phyloP scores from a whole-genome alignment of 495 filamentous ascomycete genomes.

The Articulospora tetracladia region DNA sequence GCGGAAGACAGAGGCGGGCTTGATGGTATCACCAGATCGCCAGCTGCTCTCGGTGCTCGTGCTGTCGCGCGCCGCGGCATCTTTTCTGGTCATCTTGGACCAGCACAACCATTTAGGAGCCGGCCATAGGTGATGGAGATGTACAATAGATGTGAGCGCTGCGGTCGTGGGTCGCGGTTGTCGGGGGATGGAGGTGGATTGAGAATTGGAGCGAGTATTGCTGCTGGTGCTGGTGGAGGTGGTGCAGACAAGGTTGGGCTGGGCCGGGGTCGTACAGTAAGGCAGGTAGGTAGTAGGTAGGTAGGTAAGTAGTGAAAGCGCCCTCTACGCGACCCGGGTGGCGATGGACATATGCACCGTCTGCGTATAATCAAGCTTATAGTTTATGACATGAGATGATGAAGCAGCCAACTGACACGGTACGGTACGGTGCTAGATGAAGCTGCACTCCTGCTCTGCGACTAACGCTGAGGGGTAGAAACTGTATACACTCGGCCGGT shows the following conservation, averaged over 20 bases:
- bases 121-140: constrained; percentile 19
- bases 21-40: constrained; percentile 55
- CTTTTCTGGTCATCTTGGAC: constrained; percentile 55
- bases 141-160: neutral
- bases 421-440: too few species aligned
- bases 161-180: neutral
- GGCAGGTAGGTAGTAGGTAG: neutral
- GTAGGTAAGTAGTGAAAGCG: too few species aligned
- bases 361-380: too few species aligned
- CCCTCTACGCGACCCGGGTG: too few species aligned
- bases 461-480: too few species aligned
- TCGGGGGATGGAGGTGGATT: neutral
- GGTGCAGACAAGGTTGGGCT: neutral
- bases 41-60: constrained; percentile 51
- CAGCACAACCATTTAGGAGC: constrained; percentile 18
- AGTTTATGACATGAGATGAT: too few species aligned
- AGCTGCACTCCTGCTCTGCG: too few species aligned
- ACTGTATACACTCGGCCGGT: too few species aligned
- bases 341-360: too few species aligned
- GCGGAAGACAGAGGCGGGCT: constrained; percentile 34
- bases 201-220: neutral
- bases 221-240: neutral
- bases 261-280: neutral
- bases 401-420: too few species aligned
- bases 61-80: constrained; percentile 53